phyloP scores from a whole-genome alignment of 2,329 filamentous ascomycete genomes.

The Cyanodermella asteris region DNA sequence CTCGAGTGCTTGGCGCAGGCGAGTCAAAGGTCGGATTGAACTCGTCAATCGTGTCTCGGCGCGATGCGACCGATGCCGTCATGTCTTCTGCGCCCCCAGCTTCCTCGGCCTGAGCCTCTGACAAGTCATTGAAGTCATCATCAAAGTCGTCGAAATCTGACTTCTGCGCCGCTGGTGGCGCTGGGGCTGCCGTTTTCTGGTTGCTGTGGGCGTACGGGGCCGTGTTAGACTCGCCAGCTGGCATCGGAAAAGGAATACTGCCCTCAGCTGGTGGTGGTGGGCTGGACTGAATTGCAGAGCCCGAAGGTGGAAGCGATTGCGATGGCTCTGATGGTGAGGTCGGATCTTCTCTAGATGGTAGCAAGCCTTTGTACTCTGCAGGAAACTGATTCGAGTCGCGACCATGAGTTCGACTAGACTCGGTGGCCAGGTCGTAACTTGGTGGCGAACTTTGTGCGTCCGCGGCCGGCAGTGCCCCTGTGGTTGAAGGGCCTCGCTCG shows the following conservation, averaged over 20 bases:
- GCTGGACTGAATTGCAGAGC: background rate
- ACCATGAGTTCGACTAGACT: constrained; percentile 10
- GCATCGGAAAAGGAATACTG: constrained; percentile 6
- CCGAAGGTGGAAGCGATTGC: no score
- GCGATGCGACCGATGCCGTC: constrained; percentile 46
- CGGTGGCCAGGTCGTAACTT: constrained; percentile 26
- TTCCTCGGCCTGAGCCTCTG: constrained; percentile 56
- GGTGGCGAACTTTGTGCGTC: constrained; percentile 37
- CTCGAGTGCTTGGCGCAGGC: constrained; percentile 13
- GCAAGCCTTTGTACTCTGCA: constrained; percentile 31
- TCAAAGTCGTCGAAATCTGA: constrained; percentile 49
- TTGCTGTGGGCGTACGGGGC: constrained; percentile 7
- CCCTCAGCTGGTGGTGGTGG: background rate
- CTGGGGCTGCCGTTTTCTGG: constrained; percentile 1
- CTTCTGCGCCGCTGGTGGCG: constrained; percentile 11
- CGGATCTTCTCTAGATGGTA: constrained; percentile 33
- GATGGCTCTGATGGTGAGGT: constrained; percentile 15
- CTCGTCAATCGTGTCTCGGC: constrained; percentile 46
- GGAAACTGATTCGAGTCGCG: constrained; percentile 23
- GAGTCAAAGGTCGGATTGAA: constrained; percentile 71
- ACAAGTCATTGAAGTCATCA: constrained; percentile 59
- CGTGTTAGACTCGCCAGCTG: constrained; percentile 6
- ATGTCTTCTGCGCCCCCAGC: constrained; percentile 54
- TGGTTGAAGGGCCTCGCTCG: constrained; percentile 3
- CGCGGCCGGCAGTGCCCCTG: constrained; percentile 25